Percentiles rank a stretch among this genome's conserved stretches.
Evolutionary conservation across 2,329 filamentous ascomycete genomes (phyloP).

Genomic region (Dactylellina haptotyla): DNA sequence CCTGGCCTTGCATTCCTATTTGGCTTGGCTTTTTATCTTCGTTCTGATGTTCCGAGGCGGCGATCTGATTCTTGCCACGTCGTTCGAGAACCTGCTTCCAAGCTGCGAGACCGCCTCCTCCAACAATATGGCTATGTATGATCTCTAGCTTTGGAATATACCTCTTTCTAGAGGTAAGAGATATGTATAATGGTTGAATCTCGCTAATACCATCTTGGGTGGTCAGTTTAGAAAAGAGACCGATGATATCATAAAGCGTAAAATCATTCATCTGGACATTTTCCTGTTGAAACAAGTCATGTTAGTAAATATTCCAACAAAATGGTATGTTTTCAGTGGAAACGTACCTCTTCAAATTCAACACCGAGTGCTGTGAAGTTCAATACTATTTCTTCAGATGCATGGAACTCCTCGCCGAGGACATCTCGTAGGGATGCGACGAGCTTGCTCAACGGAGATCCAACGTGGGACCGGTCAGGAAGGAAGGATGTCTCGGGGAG

Average conservation of each 20-base stretch:
- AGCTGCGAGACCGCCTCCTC: constrained; percentile 36
- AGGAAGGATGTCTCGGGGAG: constrained; percentile 41
- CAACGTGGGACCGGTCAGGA: constrained; percentile 40
- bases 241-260: constrained; percentile 39
- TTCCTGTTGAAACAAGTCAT: constrained; percentile 9
- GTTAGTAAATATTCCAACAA: constrained; percentile 5
- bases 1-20: not conserved
- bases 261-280: constrained; percentile 45
- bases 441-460: constrained; percentile 39
- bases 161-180: constrained; percentile 39
- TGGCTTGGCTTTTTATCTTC: not conserved
- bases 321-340: not conserved
- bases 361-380: constrained; percentile 43
- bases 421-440: constrained; percentile 47
- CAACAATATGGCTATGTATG: constrained; percentile 41
- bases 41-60: constrained; percentile 4
- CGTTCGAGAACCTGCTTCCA: constrained; percentile 19
- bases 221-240: constrained; percentile 35
- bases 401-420: constrained; percentile 42
- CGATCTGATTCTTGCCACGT: not conserved
- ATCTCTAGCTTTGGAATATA: constrained; percentile 46
- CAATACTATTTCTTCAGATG: constrained; percentile 45
- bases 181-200: constrained; percentile 31
- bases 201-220: constrained; percentile 35
- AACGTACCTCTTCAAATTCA: constrained; percentile 51